A percentile compares a stretch with the other conserved stretches of the same genome.
These are phyloP conservation scores for Geotrichum histeridarum DNA, from an alignment of 1,139 yeast species.

Conservation along the genomic window DNA sequence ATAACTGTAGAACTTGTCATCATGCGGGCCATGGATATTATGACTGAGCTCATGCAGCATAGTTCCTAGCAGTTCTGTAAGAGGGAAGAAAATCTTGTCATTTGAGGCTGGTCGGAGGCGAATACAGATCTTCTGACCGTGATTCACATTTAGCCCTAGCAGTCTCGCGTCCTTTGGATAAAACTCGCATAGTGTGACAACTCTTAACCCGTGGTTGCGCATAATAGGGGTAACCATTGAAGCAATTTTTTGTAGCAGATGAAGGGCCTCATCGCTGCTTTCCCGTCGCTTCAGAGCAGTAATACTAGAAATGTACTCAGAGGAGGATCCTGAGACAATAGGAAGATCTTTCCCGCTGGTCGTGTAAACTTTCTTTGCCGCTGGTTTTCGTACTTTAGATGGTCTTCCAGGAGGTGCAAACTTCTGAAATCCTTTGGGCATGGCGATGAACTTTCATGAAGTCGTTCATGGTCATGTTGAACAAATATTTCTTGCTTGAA, in stretches of 20 bases:
- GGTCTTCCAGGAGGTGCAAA: conserved; percentile 4
- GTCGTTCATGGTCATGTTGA: not conserved
- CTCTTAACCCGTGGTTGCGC: conserved; percentile 59
- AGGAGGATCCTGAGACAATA: conserved; percentile 9
- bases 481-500: too few relatives aligned
- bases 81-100: conserved; percentile 54
- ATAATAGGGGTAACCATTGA: conserved; percentile 55
- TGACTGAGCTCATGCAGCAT: conserved; percentile 87
- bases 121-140: conserved; percentile 70
- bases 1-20: conserved; percentile 59
- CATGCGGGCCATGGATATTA: conserved; percentile 75
- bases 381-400: not conserved
- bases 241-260: conserved; percentile 33
- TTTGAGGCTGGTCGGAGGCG: conserved; percentile 61
- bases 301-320: conserved; percentile 14
- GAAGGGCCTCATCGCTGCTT: conserved; percentile 32
- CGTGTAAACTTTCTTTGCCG: not conserved
- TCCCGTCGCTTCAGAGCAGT: conserved; percentile 13
- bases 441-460: not conserved
- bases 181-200: conserved; percentile 73
- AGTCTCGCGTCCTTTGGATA: conserved; percentile 65
- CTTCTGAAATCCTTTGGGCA: conserved; percentile 8
- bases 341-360: conserved; percentile 11
- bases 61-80: conserved; percentile 70
- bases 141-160: conserved; percentile 80